Percentiles rank a stretch among this genome's conserved stretches.
phyloP scores from a whole-genome alignment of 495 filamentous ascomycete species.

The Rhypophila decipiens region DNA sequence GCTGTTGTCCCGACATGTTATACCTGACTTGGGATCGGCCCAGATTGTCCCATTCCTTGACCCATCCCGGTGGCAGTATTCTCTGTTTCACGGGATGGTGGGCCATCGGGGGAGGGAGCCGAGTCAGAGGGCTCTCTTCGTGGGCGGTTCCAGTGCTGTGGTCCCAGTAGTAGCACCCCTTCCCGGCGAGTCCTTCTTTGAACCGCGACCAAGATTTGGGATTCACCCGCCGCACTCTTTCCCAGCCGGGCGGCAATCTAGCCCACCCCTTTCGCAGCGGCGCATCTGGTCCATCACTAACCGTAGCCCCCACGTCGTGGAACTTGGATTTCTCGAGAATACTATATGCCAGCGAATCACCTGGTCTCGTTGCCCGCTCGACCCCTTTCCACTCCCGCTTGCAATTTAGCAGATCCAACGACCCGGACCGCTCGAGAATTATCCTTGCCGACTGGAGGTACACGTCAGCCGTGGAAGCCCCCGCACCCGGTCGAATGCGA shows the following conservation, averaged over 20 bases:
- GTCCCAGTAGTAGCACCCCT: neutral
- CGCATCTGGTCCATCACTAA: neutral
- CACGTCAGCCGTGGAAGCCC: neutral
- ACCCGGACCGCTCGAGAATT: neutral
- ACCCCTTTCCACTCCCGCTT: conserved; percentile 1
- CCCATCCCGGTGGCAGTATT: neutral
- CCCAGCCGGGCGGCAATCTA: conserved; percentile 1
- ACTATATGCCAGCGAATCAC: neutral
- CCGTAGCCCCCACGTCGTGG: conserved; percentile 1
- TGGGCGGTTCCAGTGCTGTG: conserved; percentile 3
- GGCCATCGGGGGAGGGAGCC: neutral
- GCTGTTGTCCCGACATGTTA: neutral
- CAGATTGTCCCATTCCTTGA: conserved; percentile 7
- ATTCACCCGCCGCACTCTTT: no score
- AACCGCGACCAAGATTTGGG: no score
- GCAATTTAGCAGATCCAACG: conserved; percentile 2
- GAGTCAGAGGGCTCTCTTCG: conserved; percentile 1
- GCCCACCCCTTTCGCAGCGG: neutral
- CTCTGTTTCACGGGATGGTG: neutral
- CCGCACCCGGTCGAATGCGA: neutral
- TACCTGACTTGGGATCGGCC: neutral
- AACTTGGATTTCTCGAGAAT: conserved; percentile 1
- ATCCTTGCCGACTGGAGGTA: neutral
- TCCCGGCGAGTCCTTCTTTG: neutral
- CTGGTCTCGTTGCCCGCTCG: neutral